Evolutionary conservation across 1,284 basidiomycete species (phyloP).

Genomic region (Butyriboletus appendiculatus): DNA sequence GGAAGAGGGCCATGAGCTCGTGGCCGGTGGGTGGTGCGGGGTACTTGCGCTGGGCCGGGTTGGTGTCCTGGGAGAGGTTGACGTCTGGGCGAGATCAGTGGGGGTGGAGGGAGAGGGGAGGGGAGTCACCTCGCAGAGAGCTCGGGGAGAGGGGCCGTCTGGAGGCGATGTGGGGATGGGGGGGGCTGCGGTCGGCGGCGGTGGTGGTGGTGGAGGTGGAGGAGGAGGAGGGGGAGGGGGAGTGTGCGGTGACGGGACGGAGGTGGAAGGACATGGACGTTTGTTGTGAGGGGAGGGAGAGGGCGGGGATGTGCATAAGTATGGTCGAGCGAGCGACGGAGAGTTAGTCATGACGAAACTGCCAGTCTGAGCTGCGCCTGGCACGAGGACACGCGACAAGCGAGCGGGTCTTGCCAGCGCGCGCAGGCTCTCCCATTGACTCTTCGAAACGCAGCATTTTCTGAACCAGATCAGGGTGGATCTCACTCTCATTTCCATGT

Average conservation of each 20-base stretch:
- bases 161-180: constrained; percentile 9
- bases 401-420: constrained; percentile 22
- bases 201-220: constrained; percentile 25
- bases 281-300: not conserved
- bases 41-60: constrained; percentile 52
- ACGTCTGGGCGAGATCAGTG: constrained; percentile 45
- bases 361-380: constrained; percentile 18
- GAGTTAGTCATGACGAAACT: constrained; percentile 21
- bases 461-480: constrained; percentile 20
- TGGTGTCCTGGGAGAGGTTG: constrained; percentile 52
- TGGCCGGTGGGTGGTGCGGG: constrained; percentile 76
- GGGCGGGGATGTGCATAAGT: constrained; percentile 17
- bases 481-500: constrained; percentile 31
- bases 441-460: constrained; percentile 21
- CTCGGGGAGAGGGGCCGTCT: constrained; percentile 47
- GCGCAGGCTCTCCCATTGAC: constrained; percentile 18
- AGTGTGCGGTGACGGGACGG: constrained; percentile 42
- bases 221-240: constrained; percentile 32
- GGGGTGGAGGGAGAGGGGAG: not conserved
- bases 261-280: constrained; percentile 47
- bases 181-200: constrained; percentile 28
- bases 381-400: constrained; percentile 28
- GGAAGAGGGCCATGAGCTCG: constrained; percentile 79
- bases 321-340: constrained; percentile 13
- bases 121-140: constrained; percentile 51